Evolutionary conservation across 306 rosid genomes (phyloP).

Genomic region (Neltuma alba): DNA sequence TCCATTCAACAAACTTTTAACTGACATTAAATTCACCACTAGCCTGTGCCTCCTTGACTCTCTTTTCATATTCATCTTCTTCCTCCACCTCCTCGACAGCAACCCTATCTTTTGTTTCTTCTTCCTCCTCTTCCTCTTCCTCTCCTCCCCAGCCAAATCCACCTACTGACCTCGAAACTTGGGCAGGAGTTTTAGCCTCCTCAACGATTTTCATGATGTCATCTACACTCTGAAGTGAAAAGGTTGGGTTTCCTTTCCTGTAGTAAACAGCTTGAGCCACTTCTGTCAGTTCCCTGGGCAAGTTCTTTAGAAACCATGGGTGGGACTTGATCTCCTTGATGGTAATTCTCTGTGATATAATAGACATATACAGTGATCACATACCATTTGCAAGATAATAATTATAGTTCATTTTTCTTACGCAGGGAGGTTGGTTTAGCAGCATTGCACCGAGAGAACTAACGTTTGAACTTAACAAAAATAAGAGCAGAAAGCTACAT

Average conservation of each 20-base stretch:
- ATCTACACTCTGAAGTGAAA: constrained; percentile 67
- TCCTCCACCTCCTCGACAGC: constrained; percentile 34
- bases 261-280: constrained; percentile 72
- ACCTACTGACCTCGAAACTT: constrained; percentile 55
- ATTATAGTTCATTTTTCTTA: background rate
- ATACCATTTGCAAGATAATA: background rate
- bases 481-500: background rate
- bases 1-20: constrained; percentile 44
- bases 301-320: constrained; percentile 84
- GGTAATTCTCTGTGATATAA: constrained; percentile 64
- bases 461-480: constrained; percentile 4
- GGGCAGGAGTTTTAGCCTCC: constrained; percentile 69
- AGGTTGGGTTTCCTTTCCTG: constrained; percentile 77
- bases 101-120: constrained; percentile 36
- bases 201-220: constrained; percentile 81
- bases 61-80: constrained; percentile 76
- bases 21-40: constrained; percentile 65
- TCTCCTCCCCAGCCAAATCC: constrained; percentile 84
- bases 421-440: background rate
- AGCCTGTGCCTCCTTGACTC: constrained; percentile 76
- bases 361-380: constrained; percentile 27
- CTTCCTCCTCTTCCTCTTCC: constrained; percentile 58
- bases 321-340: constrained; percentile 82
- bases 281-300: constrained; percentile 86
- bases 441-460: background rate